A percentile compares a stretch with the other conserved stretches of the same genome.
Evolutionary conservation across 345 rosid genomes (phyloP).

Genomic region (Lumnitzera littorea): DNA sequence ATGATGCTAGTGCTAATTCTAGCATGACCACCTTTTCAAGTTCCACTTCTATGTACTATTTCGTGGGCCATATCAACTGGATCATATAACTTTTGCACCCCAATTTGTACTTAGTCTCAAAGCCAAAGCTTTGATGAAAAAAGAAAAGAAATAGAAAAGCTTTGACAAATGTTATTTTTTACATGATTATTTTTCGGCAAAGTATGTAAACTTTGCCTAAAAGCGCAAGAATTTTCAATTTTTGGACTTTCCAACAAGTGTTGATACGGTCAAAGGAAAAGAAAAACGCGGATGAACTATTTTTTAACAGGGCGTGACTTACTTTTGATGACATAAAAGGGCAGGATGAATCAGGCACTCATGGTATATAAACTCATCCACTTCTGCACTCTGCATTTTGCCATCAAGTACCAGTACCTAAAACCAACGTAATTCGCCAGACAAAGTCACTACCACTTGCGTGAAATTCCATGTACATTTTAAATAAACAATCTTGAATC

Average conservation of each 20-base stretch:
- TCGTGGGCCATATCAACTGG: too few relatives aligned
- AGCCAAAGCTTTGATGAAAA: too few relatives aligned
- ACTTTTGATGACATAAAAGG: constrained; percentile 72
- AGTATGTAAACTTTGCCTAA: not conserved
- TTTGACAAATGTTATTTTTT: too few relatives aligned
- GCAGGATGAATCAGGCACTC: constrained; percentile 92
- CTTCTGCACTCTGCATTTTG: constrained; percentile 97
- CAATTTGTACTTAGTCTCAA: too few relatives aligned
- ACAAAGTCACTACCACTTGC: not conserved
- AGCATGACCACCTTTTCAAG: too few relatives aligned
- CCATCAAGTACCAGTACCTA: constrained; percentile 92
- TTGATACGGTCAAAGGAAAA: not conserved
- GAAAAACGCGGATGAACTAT: not conserved
- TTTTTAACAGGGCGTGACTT: not conserved
- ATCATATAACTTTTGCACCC: not conserved
- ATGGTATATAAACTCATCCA: constrained; percentile 88
- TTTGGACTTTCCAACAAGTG: too few relatives aligned
- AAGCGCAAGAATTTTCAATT: not conserved
- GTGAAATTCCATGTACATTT: not conserved
- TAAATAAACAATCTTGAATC: not conserved
- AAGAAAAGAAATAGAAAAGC: too few relatives aligned
- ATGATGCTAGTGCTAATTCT: too few relatives aligned
- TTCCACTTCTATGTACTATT: too few relatives aligned
- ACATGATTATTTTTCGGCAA: too few relatives aligned
- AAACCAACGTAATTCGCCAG: not conserved